Base-by-base conservation (phyloP, 768 basidiomycete species). In the Kwoniella bestiolae region DNA sequence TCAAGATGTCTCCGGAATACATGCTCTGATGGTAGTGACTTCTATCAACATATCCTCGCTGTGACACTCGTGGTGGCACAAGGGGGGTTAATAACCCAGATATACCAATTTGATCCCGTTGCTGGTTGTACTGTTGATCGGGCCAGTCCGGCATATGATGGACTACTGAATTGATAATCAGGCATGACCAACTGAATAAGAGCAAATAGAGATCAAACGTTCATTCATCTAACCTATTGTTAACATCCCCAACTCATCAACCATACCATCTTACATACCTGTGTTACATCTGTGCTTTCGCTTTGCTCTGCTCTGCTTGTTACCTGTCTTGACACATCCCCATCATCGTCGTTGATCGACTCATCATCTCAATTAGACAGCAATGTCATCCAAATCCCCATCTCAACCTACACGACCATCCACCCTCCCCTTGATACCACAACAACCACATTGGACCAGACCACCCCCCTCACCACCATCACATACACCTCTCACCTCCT, bases 391-490 rank as follows among this genome's bases (percentile, higher is more conserved):
- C 12, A 31, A 28, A 11, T 28, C 63, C 29, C 23, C 55, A 49
- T 34, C 44, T 49, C 63, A 32, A 64, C 8, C 46, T 45, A 32
- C 59, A 38, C 46, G 55, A 32, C 63, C 53, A 21, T 51, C 62
- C 16, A 46, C 44, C 28, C 28, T 46, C 2, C 45, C 50, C 6
- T 52, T 56, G 5, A 23, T 56, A 25, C 63, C 63, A 23, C 56
- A 58, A 45, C 63, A 58, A 47, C 57, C 63, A 23, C 63, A 65
- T 38, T 65, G 63, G 63, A 65, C 63, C 1, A n/a, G 58, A n/a
- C 56, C 63, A 18, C 63, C 63, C 3, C 63, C 63, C 4, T 65
- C 63, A 5, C 63, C 63, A 26, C 63, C 63, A n/a, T 21, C 51
- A 6, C 63, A 58, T 8, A 58, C 56, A 11, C 56, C 56, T 5